A percentile compares a stretch with the other conserved stretches of the same genome.
phyloP scores from a whole-genome alignment of 768 basidiomycete genomes.

The Rhodotorula paludigena region DNA sequence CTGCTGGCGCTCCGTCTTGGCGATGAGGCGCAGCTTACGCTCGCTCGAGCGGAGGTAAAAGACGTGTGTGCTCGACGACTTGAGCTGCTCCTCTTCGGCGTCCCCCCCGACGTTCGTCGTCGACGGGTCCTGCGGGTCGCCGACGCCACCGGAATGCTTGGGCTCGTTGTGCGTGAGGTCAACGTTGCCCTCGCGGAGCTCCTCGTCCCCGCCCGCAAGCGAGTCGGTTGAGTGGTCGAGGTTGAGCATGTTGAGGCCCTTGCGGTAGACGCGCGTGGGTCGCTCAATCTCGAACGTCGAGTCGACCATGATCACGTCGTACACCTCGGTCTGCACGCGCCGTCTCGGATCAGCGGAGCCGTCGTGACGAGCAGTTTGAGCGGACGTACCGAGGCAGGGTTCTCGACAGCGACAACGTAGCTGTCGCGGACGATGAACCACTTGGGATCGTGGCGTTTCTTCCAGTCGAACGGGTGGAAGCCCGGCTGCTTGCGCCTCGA shows the following conservation, averaged over 20 bases:
- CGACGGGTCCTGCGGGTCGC: conserved; percentile 56
- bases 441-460: conserved; percentile 56
- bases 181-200: not conserved
- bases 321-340: conserved; percentile 62
- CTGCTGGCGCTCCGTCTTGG: conserved; percentile 94
- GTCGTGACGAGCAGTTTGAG: not conserved
- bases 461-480: conserved; percentile 49
- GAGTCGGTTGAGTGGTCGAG: conserved; percentile 17
- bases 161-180: conserved; percentile 14
- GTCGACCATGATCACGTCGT: conserved; percentile 92
- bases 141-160: conserved; percentile 52
- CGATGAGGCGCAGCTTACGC: conserved; percentile 75
- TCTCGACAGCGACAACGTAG: conserved; percentile 78
- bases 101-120: conserved; percentile 44
- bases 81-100: conserved; percentile 51
- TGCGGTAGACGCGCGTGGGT: conserved; percentile 82
- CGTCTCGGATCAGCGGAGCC: no score
- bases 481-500: conserved; percentile 57
- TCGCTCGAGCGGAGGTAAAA: conserved; percentile 92
- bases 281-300: conserved; percentile 79
- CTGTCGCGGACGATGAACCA: conserved; percentile 94
- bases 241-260: conserved; percentile 68
- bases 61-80: conserved; percentile 81
- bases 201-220: conserved; percentile 8
- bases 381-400: conserved; percentile 69